Conservation (phyloP, 129 eudicot genomes). For the Ambrosia trifida region DNA sequence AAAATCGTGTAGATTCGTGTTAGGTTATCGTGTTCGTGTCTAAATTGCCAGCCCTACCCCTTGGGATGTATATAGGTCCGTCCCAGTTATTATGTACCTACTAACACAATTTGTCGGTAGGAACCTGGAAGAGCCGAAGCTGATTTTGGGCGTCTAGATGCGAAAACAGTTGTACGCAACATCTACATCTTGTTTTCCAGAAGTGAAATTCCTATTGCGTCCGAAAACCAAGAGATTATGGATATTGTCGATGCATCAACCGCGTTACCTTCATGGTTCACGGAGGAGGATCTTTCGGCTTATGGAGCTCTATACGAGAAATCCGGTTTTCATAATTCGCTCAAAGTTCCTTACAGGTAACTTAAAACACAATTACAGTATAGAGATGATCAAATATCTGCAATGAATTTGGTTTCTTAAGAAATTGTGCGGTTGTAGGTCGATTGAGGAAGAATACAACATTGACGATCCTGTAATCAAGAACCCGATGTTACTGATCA, state of each 20-base stretch:
- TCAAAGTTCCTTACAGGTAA: slow-evolving; percentile 55
- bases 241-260: slow-evolving; percentile 45
- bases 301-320: slow-evolving; percentile 47
- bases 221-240: slow-evolving; percentile 49
- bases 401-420: neutral
- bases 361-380: neutral
- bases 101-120: slow-evolving; percentile 16
- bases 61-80: no score
- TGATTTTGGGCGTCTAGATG: slow-evolving; percentile 48
- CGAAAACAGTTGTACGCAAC: slow-evolving; percentile 43
- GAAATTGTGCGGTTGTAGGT: slow-evolving; percentile 25
- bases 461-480: slow-evolving; percentile 35
- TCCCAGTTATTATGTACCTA: neutral
- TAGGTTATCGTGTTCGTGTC: no score
- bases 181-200: slow-evolving; percentile 50
- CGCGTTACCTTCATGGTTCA: slow-evolving; percentile 52
- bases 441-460: slow-evolving; percentile 40
- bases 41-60: no score
- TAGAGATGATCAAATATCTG: neutral
- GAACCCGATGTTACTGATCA: slow-evolving; percentile 45
- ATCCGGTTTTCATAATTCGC: slow-evolving; percentile 45
- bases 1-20: no score
- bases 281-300: slow-evolving; percentile 46
- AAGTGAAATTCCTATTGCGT: slow-evolving; percentile 40
- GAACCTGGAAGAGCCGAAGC: slow-evolving; percentile 57